Base-by-base conservation (phyloP, 352 stramenopile species). In the Pythium phragmiticola region DNA sequence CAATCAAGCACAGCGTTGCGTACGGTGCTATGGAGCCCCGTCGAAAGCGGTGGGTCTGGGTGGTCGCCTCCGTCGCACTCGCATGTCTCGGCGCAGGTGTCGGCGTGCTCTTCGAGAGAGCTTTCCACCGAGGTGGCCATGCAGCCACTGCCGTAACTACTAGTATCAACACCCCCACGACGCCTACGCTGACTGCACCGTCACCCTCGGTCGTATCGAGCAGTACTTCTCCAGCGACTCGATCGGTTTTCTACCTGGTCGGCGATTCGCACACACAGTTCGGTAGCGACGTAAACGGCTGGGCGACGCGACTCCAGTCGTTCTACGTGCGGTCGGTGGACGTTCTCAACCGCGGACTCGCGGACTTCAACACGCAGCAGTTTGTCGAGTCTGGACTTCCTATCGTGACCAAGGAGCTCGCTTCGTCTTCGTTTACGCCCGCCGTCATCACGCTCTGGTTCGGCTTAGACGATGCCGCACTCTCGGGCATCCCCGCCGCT, bases 391-490 rank as follows among this genome's bases (percentile, higher is more conserved):
- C 70, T 45, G 69, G 58, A n/a, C 58, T 75, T 28, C 73, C 73
- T 1, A 61, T 63, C 11, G 55, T 79, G 41, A 41, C 57, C 34
- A 34, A 71, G 21, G 75, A 84, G 65, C 65, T 84, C 33, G 28
- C 70, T 21, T 21, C 21, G 21, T 21, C 21, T 21, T 21, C 21
- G 21, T 21, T 21, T 21, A 21, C 0, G 21, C 21, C 21, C 21
- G 21, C 21, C 21, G 45, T 80, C 28, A 55, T 80, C 36, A 72
- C 70, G 34, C 36, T 87, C n/a, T 83, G 72, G 67, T 61, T 84
- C n/a, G 77, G 77, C 4, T 69, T 72, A 21, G 84, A 87, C 47
- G 77, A 87, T 42, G 71, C 77, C 0, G 75, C 73, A 14, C 54
- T 84, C 12, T 48, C 48, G 1, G 65, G 60, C 7, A 75, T 74